Conservation (phyloP, 768 basidiomycete species). For the Boletellus sp. region DNA sequence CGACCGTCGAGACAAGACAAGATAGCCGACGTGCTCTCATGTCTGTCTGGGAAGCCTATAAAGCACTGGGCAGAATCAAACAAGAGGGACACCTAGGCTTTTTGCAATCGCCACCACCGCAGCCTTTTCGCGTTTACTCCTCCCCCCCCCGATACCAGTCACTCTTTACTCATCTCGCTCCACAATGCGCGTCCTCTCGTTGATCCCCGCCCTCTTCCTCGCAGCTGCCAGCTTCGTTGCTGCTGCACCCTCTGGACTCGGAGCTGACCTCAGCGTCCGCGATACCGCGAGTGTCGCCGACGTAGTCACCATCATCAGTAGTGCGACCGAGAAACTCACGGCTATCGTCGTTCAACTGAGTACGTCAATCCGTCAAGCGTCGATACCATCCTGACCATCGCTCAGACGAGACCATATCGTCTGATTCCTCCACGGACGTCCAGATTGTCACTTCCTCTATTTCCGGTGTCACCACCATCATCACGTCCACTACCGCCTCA, state of each 20-base stretch:
- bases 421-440: neutral
- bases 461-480: neutral
- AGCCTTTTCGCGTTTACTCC: neutral
- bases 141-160: slow-evolving; percentile 4
- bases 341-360: neutral
- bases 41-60: neutral
- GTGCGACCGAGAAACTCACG: neutral
- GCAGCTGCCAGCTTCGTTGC: slow-evolving; percentile 16
- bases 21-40: no score
- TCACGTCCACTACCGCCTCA: neutral
- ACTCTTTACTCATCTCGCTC: slow-evolving; percentile 8
- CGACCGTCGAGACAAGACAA: no score
- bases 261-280: neutral
- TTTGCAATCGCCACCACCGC: neutral
- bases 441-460: neutral
- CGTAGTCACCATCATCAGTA: neutral
- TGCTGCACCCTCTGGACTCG: slow-evolving; percentile 8
- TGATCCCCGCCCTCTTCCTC: slow-evolving; percentile 18
- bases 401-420: neutral
- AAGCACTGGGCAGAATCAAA: neutral
- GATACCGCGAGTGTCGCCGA: neutral
- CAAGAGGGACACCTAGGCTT: no score
- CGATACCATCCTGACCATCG: neutral
- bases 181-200: slow-evolving; percentile 26
- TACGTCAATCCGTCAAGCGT: neutral